Conservation (phyloP, 2,329 filamentous ascomycete species). For the Monosporascus sp. region DNA sequence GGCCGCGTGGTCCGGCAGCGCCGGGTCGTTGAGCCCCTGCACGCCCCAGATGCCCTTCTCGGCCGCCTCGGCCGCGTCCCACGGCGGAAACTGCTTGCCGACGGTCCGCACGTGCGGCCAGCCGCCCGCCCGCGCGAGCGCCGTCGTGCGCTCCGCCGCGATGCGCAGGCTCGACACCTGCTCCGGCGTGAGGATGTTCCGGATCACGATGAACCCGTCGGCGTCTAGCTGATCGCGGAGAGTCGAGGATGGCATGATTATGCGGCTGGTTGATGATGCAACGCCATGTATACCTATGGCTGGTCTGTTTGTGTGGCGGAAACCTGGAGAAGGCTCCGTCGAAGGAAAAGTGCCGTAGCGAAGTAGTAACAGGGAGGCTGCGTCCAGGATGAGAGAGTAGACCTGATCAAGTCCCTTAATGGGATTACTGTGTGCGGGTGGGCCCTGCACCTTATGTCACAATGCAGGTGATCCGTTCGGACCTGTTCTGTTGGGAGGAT, state of each 20-base stretch:
- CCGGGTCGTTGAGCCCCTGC: slow-evolving; percentile 75
- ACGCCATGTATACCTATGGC: background rate
- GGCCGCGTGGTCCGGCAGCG: slow-evolving; percentile 52
- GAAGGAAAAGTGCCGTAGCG: too few relatives aligned
- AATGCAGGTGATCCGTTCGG: background rate
- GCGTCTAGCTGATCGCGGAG: slow-evolving; percentile 52
- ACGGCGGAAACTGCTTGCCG: slow-evolving; percentile 87
- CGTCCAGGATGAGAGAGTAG: background rate
- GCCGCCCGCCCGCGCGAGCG: slow-evolving; percentile 58
- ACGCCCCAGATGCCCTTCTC: slow-evolving; percentile 79
- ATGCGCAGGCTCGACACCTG: slow-evolving; percentile 55
- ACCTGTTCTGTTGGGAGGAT: background rate
- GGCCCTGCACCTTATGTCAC: too few relatives aligned
- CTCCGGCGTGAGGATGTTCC: slow-evolving; percentile 51
- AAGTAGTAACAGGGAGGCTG: too few relatives aligned
- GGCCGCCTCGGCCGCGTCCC: slow-evolving; percentile 49
- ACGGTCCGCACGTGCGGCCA: slow-evolving; percentile 83
- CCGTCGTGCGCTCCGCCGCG: slow-evolving; percentile 52
- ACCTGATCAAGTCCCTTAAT: background rate
- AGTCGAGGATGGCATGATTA: slow-evolving; percentile 1
- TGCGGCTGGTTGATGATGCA: slow-evolving; percentile 1
- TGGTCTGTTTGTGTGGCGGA: too few relatives aligned
- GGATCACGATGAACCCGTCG: slow-evolving; percentile 73
- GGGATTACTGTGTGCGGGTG: background rate
- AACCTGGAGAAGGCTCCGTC: too few relatives aligned